Conservation (phyloP, 2,329 filamentous ascomycete species). For the Seiridium cupressi region DNA sequence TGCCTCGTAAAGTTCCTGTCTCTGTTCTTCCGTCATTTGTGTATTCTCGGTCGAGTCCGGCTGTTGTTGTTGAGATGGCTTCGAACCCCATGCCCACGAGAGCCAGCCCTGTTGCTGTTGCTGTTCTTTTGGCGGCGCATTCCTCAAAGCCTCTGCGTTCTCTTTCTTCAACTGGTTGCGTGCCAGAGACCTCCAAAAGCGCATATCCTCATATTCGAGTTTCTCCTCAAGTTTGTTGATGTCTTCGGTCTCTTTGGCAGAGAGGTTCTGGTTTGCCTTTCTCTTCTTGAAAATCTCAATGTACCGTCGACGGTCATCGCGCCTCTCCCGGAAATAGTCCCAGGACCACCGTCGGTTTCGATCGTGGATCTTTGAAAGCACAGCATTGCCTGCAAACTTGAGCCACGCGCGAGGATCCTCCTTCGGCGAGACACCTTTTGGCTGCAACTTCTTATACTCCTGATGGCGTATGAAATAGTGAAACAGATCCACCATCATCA, state of each 20-base stretch:
- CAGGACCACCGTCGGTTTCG: constrained; percentile 92
- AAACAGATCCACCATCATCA: constrained; percentile 98
- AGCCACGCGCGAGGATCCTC: constrained; percentile 94
- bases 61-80: constrained; percentile 49
- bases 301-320: constrained; percentile 85
- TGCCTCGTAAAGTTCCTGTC: constrained; percentile 92
- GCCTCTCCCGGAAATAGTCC: constrained; percentile 89
- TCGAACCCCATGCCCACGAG: constrained; percentile 87
- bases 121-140: constrained; percentile 48
- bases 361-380: constrained; percentile 93
- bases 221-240: constrained; percentile 80
- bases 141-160: constrained; percentile 82
- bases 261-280: constrained; percentile 71
- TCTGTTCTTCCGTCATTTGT: constrained; percentile 91
- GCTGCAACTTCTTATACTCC: constrained; percentile 91
- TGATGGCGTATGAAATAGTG: constrained; percentile 98
- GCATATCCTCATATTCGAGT: constrained; percentile 87
- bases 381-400: constrained; percentile 82
- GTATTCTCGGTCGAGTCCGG: constrained; percentile 69
- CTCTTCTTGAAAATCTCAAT: constrained; percentile 96
- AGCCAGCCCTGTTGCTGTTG: constrained; percentile 87
- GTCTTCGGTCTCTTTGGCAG: constrained; percentile 68
- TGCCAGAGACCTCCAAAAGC: constrained; percentile 94
- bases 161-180: constrained; percentile 95
- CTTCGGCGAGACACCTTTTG: constrained; percentile 75